Base-by-base conservation (phyloP, 371 early-diverging fungal species). In the Zychaea mexicana region DNA sequence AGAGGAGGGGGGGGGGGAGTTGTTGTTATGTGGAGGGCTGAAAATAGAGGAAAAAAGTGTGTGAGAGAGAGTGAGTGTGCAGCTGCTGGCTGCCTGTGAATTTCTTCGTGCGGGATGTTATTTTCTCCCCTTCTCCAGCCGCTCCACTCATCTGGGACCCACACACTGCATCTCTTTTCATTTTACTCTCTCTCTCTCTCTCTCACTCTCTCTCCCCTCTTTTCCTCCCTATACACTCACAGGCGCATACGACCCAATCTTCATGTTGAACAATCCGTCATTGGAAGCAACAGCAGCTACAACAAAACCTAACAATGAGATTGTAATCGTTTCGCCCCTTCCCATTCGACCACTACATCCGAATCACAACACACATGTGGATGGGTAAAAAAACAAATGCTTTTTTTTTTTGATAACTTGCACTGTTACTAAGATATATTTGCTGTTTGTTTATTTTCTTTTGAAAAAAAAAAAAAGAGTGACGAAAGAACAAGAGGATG, bases 401-500 rank as follows among this genome's bases (percentile, higher is more conserved):
- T 10, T 45, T 45, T 10, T 45, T 45, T 17, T 5, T n/a, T n/a
- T n/a, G n/a, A n/a, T n/a, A n/a, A n/a, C n/a, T n/a, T n/a, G n/a
- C n/a, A n/a, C n/a, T n/a, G n/a, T n/a, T n/a, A n/a, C n/a, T n/a
- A n/a, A n/a, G n/a, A n/a, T n/a, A n/a, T n/a, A n/a, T n/a, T n/a
- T n/a, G 10, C 19, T 45, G 12, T 45, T 45, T 45, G 17, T 45
- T 45, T 45, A 17, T 45, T 45, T 4, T 45, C 5, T 12, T 19
- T 19, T 58, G 24, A 24, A 33, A 45, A 58, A 39, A 58, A 42
- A 26, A 58, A 42, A 58, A 39, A 36, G 36, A 36, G 36, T 49
- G 39, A 45, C 30, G 15, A 58, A 58, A 27, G 45, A 58, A 39
- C 59, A 58, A 38, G 57, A 32, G 19, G 59, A 58, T 12, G 59